These are phyloP conservation scores for Monosporascus sp. DNA, from an alignment of 2,329 filamentous ascomycete genomes.

Conservation along the genomic window DNA sequence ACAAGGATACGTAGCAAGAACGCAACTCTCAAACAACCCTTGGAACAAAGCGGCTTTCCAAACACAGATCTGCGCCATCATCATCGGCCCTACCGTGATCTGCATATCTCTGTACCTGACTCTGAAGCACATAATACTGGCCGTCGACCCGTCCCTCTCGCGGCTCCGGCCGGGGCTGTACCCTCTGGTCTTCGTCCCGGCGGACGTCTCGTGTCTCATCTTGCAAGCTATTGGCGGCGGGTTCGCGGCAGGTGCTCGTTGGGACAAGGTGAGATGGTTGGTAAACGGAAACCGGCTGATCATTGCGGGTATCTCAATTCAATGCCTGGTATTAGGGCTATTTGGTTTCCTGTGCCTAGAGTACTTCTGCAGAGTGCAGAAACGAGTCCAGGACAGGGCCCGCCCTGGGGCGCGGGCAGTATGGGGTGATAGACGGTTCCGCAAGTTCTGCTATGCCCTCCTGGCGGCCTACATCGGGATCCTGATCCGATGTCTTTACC, in stretches of 20 bases:
- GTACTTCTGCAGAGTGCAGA: conserved; percentile 38
- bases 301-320: conserved; percentile 49
- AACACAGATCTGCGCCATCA: conserved; percentile 55
- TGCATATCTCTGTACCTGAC: conserved; percentile 61
- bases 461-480: conserved; percentile 39
- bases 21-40: conserved; percentile 46
- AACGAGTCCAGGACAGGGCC: conserved; percentile 30
- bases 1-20: conserved; percentile 48
- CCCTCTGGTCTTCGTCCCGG: conserved; percentile 54
- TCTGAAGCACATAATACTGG: conserved; percentile 52
- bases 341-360: conserved; percentile 42
- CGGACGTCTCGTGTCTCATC: conserved; percentile 53
- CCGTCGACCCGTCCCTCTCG: conserved; percentile 44
- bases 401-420: conserved; percentile 27
- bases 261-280: conserved; percentile 34
- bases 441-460: conserved; percentile 40
- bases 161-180: conserved; percentile 47
- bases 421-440: conserved; percentile 39
- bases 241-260: conserved; percentile 45
- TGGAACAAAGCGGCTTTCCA: conserved; percentile 51
- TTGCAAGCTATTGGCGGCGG: conserved; percentile 55
- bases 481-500: conserved; percentile 49
- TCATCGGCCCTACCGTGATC: conserved; percentile 55
- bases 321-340: conserved; percentile 43
- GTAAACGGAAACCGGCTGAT: conserved; percentile 45